Conservation (phyloP, 2,329 filamentous ascomycete species). For the Botrytis tulipae region DNA sequence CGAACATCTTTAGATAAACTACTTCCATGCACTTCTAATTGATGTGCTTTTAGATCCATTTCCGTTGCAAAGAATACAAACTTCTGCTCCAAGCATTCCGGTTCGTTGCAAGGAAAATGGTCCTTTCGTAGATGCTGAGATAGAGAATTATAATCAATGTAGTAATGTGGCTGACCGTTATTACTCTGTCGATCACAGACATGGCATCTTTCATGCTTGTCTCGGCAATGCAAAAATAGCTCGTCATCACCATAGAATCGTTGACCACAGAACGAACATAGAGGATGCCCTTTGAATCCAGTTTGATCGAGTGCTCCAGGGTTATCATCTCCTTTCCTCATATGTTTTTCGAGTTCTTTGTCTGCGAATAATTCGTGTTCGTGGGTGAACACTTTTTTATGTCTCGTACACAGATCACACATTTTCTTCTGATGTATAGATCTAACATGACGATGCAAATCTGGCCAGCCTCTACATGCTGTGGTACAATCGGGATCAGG, state of each 20-base stretch:
- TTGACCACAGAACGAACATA: constrained; percentile 88
- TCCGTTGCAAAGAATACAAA: constrained; percentile 96
- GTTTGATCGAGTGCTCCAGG: constrained; percentile 89
- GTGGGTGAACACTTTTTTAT: constrained; percentile 98
- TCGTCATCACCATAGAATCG: constrained; percentile 97
- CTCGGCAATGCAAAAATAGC: constrained; percentile 87
- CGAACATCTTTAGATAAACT: constrained; percentile 79
- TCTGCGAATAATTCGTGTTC: constrained; percentile 90
- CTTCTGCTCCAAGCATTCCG: constrained; percentile 92
- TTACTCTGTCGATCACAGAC: constrained; percentile 68
- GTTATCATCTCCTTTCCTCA: constrained; percentile 85
- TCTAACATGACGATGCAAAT: constrained; percentile 79
- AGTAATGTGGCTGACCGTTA: constrained; percentile 74
- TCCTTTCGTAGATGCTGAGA: constrained; percentile 85
- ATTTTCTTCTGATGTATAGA: constrained; percentile 80
- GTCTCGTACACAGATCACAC: constrained; percentile 86
- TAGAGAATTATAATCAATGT: constrained; percentile 80
- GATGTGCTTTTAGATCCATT: constrained; percentile 92
- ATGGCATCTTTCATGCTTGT: constrained; percentile 93
- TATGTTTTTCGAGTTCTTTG: constrained; percentile 79
- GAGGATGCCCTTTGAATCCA: constrained; percentile 91
- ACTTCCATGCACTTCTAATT: constrained; percentile 77
- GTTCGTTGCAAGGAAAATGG: constrained; percentile 81
- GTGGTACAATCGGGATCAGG: constrained; percentile 82
- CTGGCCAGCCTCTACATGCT: constrained; percentile 77